phyloP scores from a whole-genome alignment of 2,329 filamentous ascomycete species.

The Penicillium sp. region DNA sequence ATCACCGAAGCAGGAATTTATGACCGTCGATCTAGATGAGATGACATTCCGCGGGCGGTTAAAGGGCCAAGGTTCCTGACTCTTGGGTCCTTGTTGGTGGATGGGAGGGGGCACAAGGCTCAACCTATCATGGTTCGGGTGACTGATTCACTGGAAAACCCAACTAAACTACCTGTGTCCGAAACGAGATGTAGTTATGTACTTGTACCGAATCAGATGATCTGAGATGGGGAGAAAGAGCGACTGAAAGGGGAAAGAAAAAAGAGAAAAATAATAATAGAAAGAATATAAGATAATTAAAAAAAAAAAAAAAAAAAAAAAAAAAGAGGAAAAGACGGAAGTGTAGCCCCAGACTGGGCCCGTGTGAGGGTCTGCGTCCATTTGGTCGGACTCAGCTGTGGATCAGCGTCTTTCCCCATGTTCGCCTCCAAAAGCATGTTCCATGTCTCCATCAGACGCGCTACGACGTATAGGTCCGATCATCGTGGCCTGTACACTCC shows the following conservation, averaged over 20 bases:
- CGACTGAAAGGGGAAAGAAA: too few species aligned
- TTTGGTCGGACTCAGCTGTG: conserved; percentile 1
- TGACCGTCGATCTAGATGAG: conserved; percentile 14
- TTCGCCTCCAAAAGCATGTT: conserved; percentile 23
- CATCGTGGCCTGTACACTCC: conserved; percentile 16
- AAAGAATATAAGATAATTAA: neutral
- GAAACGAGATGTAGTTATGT: neutral
- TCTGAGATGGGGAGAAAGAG: too few species aligned
- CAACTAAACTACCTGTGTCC: neutral
- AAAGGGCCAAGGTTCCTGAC: conserved; percentile 19
- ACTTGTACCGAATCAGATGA: too few species aligned
- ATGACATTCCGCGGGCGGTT: conserved; percentile 18
- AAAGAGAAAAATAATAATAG: neutral
- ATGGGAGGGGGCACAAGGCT: neutral
- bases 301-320: neutral
- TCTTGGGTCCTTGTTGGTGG: conserved; percentile 8
- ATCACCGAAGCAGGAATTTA: conserved; percentile 10
- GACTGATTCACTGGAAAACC: neutral
- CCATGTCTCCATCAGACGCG: conserved; percentile 11
- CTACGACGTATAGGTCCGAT: conserved; percentile 16
- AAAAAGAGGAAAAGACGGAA: conserved; percentile 12
- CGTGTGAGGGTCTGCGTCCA: conserved; percentile 14
- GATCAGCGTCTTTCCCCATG: conserved; percentile 18
- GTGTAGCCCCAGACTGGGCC: conserved; percentile 13
- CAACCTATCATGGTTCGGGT: neutral